These are phyloP conservation scores for Mesembryanthemum crystallinum DNA, from an alignment of 148 eudicot species.

Conservation along the genomic window DNA sequence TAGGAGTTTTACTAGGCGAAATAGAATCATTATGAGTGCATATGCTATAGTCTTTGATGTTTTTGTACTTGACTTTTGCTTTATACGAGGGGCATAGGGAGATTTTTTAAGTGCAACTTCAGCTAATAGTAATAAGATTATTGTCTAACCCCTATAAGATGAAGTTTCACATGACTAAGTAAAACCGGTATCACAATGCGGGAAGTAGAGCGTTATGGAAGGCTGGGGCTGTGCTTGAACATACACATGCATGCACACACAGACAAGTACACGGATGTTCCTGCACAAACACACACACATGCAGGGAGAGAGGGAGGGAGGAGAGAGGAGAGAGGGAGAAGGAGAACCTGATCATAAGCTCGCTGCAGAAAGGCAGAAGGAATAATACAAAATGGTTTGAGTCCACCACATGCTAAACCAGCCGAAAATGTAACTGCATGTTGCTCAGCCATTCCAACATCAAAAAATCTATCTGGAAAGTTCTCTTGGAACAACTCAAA, in stretches of 20 bases:
- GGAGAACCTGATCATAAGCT: conserved; percentile 86
- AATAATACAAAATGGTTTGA: conserved; percentile 86
- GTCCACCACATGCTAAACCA: conserved; percentile 84
- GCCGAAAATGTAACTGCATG: conserved; percentile 97
- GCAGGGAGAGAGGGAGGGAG: too few species aligned
- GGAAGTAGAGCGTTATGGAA: not conserved
- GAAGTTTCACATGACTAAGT: too few species aligned
- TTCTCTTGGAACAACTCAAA: conserved; percentile 49
- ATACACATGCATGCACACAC: too few species aligned
- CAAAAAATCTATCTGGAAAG: conserved; percentile 74
- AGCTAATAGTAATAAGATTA: too few species aligned
- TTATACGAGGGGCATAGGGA: not conserved
- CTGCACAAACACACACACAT: too few species aligned
- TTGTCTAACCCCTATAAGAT: too few species aligned
- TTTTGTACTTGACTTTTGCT: not conserved
- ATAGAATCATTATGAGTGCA: not conserved
- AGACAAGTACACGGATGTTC: too few species aligned
- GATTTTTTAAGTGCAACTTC: not conserved
- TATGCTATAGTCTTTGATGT: not conserved
- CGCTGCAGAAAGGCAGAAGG: conserved; percentile 88
- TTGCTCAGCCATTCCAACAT: conserved; percentile 94
- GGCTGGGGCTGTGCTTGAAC: not conserved
- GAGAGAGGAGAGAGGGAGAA: not conserved
- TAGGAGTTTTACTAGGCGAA: too few species aligned
- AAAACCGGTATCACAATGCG: not conserved